Conservation (phyloP, 2,329 filamentous ascomycete genomes). For the Capronia coronata region DNA sequence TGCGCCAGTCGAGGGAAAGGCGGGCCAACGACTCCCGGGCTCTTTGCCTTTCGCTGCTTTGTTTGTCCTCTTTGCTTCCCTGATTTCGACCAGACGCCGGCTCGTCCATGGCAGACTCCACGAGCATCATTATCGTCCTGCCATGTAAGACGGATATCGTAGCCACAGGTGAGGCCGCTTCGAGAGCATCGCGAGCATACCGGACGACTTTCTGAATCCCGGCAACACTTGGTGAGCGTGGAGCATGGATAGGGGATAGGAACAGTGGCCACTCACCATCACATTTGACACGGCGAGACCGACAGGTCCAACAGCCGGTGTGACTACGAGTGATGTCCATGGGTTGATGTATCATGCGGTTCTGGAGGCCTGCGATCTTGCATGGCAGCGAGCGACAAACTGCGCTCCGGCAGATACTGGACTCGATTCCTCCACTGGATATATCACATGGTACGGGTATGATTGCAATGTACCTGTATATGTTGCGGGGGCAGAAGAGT, state of each 20-base stretch:
- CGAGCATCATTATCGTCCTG: constrained; percentile 29
- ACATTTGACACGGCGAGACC: constrained; percentile 48
- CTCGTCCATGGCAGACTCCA: constrained; percentile 29
- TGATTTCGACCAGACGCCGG: constrained; percentile 28
- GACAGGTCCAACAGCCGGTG: constrained; percentile 47
- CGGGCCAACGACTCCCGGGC: not conserved
- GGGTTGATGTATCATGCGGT: not conserved
- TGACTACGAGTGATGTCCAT: constrained; percentile 25
- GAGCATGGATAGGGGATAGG: not conserved
- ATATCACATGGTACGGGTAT: too few species aligned
- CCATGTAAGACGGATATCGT: constrained; percentile 28
- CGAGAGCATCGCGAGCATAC: constrained; percentile 25
- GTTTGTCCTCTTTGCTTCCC: constrained; percentile 3
- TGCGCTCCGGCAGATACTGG: not conserved
- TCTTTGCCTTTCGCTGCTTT: not conserved
- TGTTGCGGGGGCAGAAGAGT: too few species aligned
- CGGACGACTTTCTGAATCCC: constrained; percentile 21
- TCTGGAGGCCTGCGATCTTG: not conserved
- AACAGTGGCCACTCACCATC: constrained; percentile 31
- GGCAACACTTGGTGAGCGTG: not conserved
- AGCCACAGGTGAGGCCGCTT: constrained; percentile 7
- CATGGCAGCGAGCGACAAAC: not conserved
- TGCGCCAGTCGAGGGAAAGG: not conserved
- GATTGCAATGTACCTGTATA: too few species aligned
- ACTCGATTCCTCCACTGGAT: too few species aligned